Evolutionary conservation across 179 eudicot species (phyloP).

Genomic region (Amaranthus tricolor): DNA sequence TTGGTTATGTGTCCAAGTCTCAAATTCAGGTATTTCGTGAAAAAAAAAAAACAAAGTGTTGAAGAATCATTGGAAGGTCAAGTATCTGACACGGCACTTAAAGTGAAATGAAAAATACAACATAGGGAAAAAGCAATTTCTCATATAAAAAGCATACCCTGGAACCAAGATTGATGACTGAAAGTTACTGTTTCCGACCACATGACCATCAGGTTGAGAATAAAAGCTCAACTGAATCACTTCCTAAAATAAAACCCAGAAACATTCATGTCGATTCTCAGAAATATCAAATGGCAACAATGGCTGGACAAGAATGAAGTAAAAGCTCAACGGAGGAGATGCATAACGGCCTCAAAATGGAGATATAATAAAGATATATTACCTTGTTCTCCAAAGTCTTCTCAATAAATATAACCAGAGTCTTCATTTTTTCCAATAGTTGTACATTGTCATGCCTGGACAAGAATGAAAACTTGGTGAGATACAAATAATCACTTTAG

Average conservation of each 20-base stretch:
- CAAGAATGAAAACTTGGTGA: conserved; percentile 23
- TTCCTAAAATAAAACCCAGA: conserved; percentile 50
- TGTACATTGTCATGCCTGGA: conserved; percentile 95
- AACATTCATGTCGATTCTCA: conserved; percentile 4
- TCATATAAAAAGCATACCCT: conserved; percentile 44
- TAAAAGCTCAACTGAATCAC: conserved; percentile 70
- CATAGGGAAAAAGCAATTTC: not conserved
- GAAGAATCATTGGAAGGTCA: too few relatives aligned
- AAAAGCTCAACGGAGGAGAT: not conserved
- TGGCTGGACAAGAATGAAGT: not conserved
- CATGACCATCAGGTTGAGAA: conserved; percentile 88
- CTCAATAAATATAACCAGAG: conserved; percentile 80
- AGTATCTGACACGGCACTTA: too few relatives aligned
- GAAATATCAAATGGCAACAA: conserved; percentile 6
- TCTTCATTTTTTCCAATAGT: conserved; percentile 88
- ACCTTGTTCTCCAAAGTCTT: conserved; percentile 89
- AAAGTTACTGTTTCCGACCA: conserved; percentile 73
- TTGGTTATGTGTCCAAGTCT: too few relatives aligned
- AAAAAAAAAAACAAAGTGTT: too few relatives aligned
- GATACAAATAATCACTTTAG: not conserved
- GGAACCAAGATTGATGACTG: conserved; percentile 71
- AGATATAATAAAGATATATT: conserved; percentile 13
- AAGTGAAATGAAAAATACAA: not conserved
- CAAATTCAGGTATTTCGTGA: too few relatives aligned
- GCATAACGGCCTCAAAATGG: not conserved